These are phyloP conservation scores for Trichoderma oligosporum DNA, from an alignment of 2,329 filamentous ascomycete species.

Conservation along the genomic window DNA sequence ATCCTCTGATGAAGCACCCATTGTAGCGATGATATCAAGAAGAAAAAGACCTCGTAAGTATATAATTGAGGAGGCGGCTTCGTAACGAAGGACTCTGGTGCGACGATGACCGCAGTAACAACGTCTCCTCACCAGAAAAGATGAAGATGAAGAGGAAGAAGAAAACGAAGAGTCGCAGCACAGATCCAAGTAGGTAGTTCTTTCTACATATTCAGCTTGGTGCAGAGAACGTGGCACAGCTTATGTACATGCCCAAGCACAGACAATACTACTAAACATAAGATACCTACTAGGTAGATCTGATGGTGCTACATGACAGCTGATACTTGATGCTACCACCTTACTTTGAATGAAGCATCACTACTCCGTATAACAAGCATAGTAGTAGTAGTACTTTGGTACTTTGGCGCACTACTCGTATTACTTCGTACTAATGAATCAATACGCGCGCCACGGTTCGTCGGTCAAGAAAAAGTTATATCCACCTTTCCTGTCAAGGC, in stretches of 20 bases:
- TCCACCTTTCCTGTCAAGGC: slow-evolving; percentile 8
- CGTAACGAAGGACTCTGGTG: not conserved
- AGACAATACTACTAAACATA: slow-evolving; percentile 2
- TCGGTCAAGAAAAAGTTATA: slow-evolving; percentile 6
- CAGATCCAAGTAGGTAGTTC: not conserved
- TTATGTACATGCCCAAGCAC: slow-evolving; percentile 9
- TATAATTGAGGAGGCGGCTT: not conserved
- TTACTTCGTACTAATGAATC: not conserved
- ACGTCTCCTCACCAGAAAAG: not conserved
- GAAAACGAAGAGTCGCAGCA: not conserved
- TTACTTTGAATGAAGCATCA: not conserved
- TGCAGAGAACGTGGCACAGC: not conserved
- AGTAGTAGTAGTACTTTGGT: no score
- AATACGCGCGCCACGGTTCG: slow-evolving; percentile 4
- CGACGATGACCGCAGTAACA: not conserved
- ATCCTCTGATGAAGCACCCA: slow-evolving; percentile 21
- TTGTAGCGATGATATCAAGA: slow-evolving; percentile 3
- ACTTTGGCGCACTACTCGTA: no score
- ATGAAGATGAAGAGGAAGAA: not conserved
- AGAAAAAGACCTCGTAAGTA: not conserved
- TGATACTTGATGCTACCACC: slow-evolving; percentile 2
- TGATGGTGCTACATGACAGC: slow-evolving; percentile 2
- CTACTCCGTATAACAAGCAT: no score
- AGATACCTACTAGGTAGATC: no score
- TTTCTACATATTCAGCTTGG: not conserved